These are phyloP conservation scores for Amphicarpaea edgeworthii DNA, from an alignment of 306 rosid genomes.

Conservation along the genomic window DNA sequence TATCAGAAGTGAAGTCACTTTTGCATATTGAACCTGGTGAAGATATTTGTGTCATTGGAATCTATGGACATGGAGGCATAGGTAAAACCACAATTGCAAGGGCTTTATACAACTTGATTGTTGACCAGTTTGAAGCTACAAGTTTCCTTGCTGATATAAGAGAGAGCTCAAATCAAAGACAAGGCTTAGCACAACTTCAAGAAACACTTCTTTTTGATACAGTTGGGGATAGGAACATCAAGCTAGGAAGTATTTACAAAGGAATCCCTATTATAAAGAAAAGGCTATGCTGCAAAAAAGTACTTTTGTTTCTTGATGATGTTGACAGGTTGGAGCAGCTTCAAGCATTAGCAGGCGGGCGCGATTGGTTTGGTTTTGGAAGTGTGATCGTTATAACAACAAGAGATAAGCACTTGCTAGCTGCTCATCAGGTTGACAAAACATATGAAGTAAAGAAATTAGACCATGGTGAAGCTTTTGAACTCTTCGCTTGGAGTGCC, in stretches of 20 bases:
- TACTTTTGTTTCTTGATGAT: conserved; percentile 52
- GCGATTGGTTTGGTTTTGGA: conserved; percentile 56
- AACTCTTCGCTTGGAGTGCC: conserved; percentile 50
- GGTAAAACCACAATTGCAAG: conserved; percentile 49
- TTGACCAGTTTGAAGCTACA: conserved; percentile 40
- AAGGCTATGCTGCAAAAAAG: conserved; percentile 43
- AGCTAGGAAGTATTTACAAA: conserved; percentile 43
- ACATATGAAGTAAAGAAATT: conserved; percentile 43
- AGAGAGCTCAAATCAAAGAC: conserved; percentile 42
- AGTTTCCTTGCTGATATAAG: conserved; percentile 47
- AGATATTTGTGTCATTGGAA: conserved; percentile 47
- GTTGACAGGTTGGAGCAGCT: conserved; percentile 51
- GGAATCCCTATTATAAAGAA: conserved; percentile 54
- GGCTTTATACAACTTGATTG: conserved; percentile 43
- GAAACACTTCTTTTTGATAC: conserved; percentile 37
- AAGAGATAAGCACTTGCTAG: conserved; percentile 45
- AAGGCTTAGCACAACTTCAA: conserved; percentile 43
- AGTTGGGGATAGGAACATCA: conserved; percentile 37
- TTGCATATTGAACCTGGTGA: conserved; percentile 27
- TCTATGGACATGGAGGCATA: conserved; percentile 53
- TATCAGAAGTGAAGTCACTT: conserved; percentile 52
- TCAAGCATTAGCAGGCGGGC: conserved; percentile 51
- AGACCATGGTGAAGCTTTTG: conserved; percentile 37
- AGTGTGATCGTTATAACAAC: conserved; percentile 56
- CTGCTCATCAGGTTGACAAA: conserved; percentile 42